Percentiles rank a stretch among this genome's conserved stretches.
Evolutionary conservation across 345 rosid species (phyloP).

Genomic region (Salix exigua): DNA sequence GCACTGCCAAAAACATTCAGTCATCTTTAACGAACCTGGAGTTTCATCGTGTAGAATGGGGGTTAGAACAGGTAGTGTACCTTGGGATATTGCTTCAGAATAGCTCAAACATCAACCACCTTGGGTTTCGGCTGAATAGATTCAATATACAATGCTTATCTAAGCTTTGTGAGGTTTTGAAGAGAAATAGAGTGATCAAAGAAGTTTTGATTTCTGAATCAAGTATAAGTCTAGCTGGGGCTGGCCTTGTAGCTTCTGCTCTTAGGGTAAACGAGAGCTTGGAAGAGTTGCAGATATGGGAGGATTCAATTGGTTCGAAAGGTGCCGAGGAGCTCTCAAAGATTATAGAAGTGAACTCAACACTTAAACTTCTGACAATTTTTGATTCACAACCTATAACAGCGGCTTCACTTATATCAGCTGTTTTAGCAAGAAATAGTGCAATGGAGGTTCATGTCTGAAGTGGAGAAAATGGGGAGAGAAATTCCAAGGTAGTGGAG

Average conservation of each 20-base stretch:
- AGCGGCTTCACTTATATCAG: conserved; percentile 80
- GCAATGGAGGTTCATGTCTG: conserved; percentile 81
- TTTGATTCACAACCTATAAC: conserved; percentile 66
- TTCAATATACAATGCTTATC: conserved; percentile 47
- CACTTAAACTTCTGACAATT: conserved; percentile 62
- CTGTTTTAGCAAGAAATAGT: conserved; percentile 80
- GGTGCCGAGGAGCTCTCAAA: conserved; percentile 91
- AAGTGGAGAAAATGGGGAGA: conserved; percentile 58
- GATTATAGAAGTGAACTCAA: conserved; percentile 87
- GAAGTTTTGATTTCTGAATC: conserved; percentile 62
- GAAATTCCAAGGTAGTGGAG: conserved; percentile 73
- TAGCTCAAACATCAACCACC: conserved; percentile 52
- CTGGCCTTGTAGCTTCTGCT: conserved; percentile 59
- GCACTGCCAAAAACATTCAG: conserved; percentile 37
- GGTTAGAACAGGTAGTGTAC: conserved; percentile 39
- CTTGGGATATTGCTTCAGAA: conserved; percentile 59
- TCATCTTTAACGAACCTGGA: conserved; percentile 54
- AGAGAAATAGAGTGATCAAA: conserved; percentile 52
- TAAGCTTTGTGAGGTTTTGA: conserved; percentile 53
- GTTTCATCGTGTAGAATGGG: conserved; percentile 70
- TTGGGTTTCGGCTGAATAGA: conserved; percentile 55
- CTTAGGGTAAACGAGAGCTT: conserved; percentile 60
- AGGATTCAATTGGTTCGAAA: conserved; percentile 82
- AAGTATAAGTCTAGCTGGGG: conserved; percentile 51
- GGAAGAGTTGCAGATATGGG: conserved; percentile 95